These are phyloP conservation scores for Collybiopsis confluens DNA, from an alignment of 768 basidiomycete genomes.

Conservation along the genomic window DNA sequence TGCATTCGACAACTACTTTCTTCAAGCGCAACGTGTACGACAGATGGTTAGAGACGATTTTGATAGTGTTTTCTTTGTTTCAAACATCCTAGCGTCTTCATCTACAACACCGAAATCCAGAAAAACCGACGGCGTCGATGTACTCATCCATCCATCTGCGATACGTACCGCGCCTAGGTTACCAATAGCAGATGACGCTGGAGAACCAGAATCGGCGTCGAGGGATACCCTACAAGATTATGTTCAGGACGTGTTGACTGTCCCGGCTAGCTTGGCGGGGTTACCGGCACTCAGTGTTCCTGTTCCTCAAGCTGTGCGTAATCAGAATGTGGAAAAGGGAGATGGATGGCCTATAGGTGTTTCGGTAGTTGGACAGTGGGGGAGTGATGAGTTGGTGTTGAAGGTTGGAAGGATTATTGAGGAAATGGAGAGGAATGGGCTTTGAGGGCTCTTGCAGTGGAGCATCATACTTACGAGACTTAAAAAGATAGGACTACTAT, in stretches of 20 bases:
- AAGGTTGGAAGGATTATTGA: slow-evolving; percentile 42
- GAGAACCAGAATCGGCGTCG: slow-evolving; percentile 11
- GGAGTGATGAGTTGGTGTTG: slow-evolving; percentile 59
- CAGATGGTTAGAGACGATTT: slow-evolving; percentile 72
- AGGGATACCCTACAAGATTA: slow-evolving; percentile 49
- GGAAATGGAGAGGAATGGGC: background rate
- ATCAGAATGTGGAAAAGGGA: slow-evolving; percentile 27
- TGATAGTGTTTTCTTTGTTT: slow-evolving; percentile 56
- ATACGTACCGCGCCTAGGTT: slow-evolving; percentile 80
- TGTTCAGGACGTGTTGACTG: slow-evolving; percentile 87
- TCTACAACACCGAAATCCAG: background rate
- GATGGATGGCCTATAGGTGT: slow-evolving; percentile 82
- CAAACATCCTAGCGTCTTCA: slow-evolving; percentile 41
- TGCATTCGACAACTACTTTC: slow-evolving; percentile 96
- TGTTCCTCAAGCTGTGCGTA: slow-evolving; percentile 2
- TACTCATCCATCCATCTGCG: slow-evolving; percentile 83
- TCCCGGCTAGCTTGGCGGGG: slow-evolving; percentile 88
- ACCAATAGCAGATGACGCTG: slow-evolving; percentile 9
- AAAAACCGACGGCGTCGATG: slow-evolving; percentile 52
- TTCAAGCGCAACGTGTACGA: slow-evolving; percentile 86
- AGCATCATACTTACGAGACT: too few species aligned
- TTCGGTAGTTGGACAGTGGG: slow-evolving; percentile 88
- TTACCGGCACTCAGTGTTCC: slow-evolving; percentile 81
- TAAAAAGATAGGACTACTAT: too few species aligned
- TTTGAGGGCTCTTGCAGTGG: too few species aligned